Percentiles rank a stretch among this genome's conserved stretches.
These are phyloP conservation scores for Mesotaenium endlicherianum DNA, from an alignment of 139 green algal genomes.

Conservation along the genomic window DNA sequence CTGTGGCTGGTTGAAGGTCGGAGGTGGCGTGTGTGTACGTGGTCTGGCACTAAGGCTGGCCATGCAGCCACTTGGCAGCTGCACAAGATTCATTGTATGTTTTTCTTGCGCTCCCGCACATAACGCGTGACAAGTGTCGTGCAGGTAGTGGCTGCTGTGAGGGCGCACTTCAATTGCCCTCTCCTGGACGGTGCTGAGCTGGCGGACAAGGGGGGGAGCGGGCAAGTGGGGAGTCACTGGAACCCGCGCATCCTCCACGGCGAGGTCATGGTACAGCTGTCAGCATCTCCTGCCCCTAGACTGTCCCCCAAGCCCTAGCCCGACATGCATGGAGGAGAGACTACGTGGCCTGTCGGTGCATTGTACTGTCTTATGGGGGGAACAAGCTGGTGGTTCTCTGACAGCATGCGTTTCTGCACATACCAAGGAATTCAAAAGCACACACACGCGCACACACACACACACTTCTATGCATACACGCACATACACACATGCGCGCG, in stretches of 20 bases:
- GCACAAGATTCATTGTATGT: too few relatives aligned
- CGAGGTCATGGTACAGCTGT: constrained; percentile 60
- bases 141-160: constrained; percentile 28
- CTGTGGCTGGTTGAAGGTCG: too few relatives aligned
- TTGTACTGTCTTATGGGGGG: neutral
- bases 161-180: constrained; percentile 63
- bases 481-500: too few relatives aligned
- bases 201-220: constrained; percentile 64
- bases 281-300: neutral
- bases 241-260: constrained; percentile 57
- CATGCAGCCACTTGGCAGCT: too few relatives aligned
- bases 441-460: neutral
- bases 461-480: neutral
- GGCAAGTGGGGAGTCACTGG: constrained; percentile 66
- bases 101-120: too few relatives aligned
- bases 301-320: neutral
- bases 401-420: neutral
- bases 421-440: neutral
- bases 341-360: neutral
- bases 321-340: too few relatives aligned
- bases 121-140: too few relatives aligned
- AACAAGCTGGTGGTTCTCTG: neutral
- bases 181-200: constrained; percentile 60
- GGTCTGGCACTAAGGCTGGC: too few relatives aligned
- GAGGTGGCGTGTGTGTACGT: too few relatives aligned